A percentile compares a stretch with the other conserved stretches of the same genome.
Conservation (phyloP, 2,329 filamentous ascomycete species). For the Paraphaeosphaeria sporulosa region DNA sequence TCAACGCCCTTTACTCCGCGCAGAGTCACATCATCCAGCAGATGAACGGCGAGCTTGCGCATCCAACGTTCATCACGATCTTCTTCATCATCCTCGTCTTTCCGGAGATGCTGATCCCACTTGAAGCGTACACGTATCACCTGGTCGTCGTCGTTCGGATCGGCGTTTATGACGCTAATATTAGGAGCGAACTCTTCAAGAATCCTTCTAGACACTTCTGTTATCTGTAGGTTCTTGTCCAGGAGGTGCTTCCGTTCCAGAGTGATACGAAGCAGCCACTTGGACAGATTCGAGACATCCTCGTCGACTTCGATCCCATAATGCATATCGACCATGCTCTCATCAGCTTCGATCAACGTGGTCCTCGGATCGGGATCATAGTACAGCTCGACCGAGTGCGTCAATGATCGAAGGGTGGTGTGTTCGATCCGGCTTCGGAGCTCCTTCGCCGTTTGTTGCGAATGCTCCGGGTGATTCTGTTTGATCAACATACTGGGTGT, state of each 20-base stretch:
- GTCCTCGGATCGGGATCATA: slow-evolving; percentile 90
- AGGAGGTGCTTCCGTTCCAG: slow-evolving; percentile 93
- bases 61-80: slow-evolving; percentile 76
- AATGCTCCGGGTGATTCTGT: slow-evolving; percentile 67
- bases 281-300: slow-evolving; percentile 73
- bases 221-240: slow-evolving; percentile 90
- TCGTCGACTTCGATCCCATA: slow-evolving; percentile 81
- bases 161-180: slow-evolving; percentile 92
- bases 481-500: slow-evolving; percentile 97
- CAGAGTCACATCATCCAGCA: slow-evolving; percentile 88
- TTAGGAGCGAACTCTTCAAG: slow-evolving; percentile 81
- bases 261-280: slow-evolving; percentile 93
- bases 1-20: slow-evolving; percentile 90
- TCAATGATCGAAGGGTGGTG: slow-evolving; percentile 90
- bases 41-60: slow-evolving; percentile 88
- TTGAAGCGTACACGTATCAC: slow-evolving; percentile 92
- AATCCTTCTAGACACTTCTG: slow-evolving; percentile 88
- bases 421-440: slow-evolving; percentile 92
- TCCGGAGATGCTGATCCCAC: slow-evolving; percentile 61
- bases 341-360: slow-evolving; percentile 86
- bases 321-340: slow-evolving; percentile 87
- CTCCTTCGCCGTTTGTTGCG: slow-evolving; percentile 82
- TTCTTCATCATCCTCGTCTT: slow-evolving; percentile 79
- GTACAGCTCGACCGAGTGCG: slow-evolving; percentile 92
- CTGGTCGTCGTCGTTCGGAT: slow-evolving; percentile 96